These are phyloP conservation scores for Lipomyces orientalis DNA, from an alignment of 805 yeast species.

Conservation along the genomic window DNA sequence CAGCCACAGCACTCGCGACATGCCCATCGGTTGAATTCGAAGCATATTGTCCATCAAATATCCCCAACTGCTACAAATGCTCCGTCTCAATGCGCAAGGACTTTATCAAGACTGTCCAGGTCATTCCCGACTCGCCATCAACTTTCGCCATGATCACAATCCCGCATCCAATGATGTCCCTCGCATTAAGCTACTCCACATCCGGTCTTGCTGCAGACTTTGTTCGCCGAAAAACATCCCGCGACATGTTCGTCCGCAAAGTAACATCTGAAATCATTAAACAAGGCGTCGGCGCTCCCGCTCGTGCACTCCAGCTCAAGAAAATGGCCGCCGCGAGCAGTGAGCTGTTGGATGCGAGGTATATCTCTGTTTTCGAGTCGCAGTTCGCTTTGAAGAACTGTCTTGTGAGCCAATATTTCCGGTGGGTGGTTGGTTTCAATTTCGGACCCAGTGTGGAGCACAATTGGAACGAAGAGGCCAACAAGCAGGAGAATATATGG, in stretches of 20 bases:
- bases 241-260: slow-evolving; percentile 23
- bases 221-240: slow-evolving; percentile 23
- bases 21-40: slow-evolving; percentile 37
- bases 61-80: slow-evolving; percentile 25
- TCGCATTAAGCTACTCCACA: slow-evolving; percentile 20
- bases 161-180: slow-evolving; percentile 32
- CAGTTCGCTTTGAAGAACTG: slow-evolving; percentile 23
- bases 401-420: slow-evolving; percentile 18
- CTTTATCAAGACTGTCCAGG: slow-evolving; percentile 8
- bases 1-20: slow-evolving; percentile 37
- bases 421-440: slow-evolving; percentile 29
- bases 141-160: slow-evolving; percentile 23
- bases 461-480: neutral
- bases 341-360: slow-evolving; percentile 15
- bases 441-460: slow-evolving; percentile 12
- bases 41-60: slow-evolving; percentile 40
- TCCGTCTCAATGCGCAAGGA: slow-evolving; percentile 10
- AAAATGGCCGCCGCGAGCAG: slow-evolving; percentile 21
- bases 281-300: slow-evolving; percentile 24
- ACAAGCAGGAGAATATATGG: neutral
- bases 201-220: slow-evolving; percentile 21
- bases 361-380: slow-evolving; percentile 23
- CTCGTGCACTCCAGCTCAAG: slow-evolving; percentile 25
- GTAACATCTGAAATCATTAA: slow-evolving; percentile 19
- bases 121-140: slow-evolving; percentile 13